A percentile compares a stretch with the other conserved stretches of the same genome.
Conservation (phyloP, 805 yeast genomes). For the Saturnispora saitoi region DNA sequence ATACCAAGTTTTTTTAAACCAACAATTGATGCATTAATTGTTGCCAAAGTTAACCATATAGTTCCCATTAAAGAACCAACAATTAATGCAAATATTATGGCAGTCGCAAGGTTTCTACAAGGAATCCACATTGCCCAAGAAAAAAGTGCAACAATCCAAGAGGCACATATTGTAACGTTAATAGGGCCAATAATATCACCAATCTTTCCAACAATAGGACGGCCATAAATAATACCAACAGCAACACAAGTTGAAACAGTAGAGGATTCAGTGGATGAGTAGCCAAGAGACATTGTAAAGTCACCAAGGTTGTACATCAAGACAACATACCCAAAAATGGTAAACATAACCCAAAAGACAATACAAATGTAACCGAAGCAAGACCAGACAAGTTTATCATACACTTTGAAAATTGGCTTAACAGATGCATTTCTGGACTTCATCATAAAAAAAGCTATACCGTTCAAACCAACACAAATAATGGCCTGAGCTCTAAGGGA, state of each 20-base stretch:
- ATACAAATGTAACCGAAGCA: slow-evolving; percentile 29
- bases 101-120: slow-evolving; percentile 47
- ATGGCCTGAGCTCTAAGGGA: slow-evolving; percentile 42
- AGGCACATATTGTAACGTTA: slow-evolving; percentile 34
- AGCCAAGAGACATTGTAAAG: slow-evolving; percentile 53
- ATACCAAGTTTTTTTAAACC: slow-evolving; percentile 47
- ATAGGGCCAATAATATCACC: slow-evolving; percentile 46
- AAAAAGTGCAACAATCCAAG: slow-evolving; percentile 33
- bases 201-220: slow-evolving; percentile 47
- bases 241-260: slow-evolving; percentile 52
- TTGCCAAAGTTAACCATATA: slow-evolving; percentile 46
- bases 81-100: slow-evolving; percentile 41
- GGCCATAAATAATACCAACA: slow-evolving; percentile 45
- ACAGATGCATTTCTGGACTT: slow-evolving; percentile 32
- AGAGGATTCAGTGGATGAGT: slow-evolving; percentile 45
- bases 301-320: slow-evolving; percentile 51
- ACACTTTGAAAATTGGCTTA: slow-evolving; percentile 30
- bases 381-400: slow-evolving; percentile 34
- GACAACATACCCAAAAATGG: slow-evolving; percentile 54
- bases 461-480: slow-evolving; percentile 28
- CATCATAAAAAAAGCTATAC: slow-evolving; percentile 28
- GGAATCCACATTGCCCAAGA: slow-evolving; percentile 50
- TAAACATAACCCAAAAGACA: slow-evolving; percentile 35
- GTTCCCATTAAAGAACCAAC: slow-evolving; percentile 55
- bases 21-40: slow-evolving; percentile 42